Evolutionary conservation across 2,329 filamentous ascomycete species (phyloP), one percentile per base, ranked within the genome.

Genomic region (Arthrinium phaeospermum): DNA sequence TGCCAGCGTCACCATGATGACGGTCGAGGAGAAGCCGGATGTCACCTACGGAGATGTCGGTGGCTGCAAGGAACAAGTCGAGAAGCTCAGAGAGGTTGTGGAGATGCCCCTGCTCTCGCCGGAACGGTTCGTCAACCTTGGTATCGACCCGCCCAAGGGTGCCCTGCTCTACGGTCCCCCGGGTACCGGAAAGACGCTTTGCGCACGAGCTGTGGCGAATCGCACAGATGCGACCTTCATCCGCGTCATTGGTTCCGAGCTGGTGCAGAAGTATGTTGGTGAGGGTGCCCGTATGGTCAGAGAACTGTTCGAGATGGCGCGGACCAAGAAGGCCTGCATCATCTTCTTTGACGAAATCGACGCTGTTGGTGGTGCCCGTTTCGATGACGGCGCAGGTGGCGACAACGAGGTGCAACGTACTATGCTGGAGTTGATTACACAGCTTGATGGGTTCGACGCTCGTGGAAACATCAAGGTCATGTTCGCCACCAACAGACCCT

Each of bases 341-440:
- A 99, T 99, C 85, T 99, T 99, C 91, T 97, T 98, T 80, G 96
- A 99, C 82, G 96, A 99, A 86, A 96, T 98, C 75, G 96, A 98
- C 83, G 96, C 96, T 68, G 94, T 98, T 71, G 96, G 96, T 81
- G 96, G 96, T 78, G 96, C 96, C 51, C 94, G 96, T 83, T 98
- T 98, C 81, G 96, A 98, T 79, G 96, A 98, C 78, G 96, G 96
- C 76, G 96, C 96, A 75, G 96, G 96, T 78, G 96, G 96, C 80
- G 96, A 98, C 84, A 98, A 98, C 81, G 96, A 98, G 83, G 96
- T 98, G 8, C 96, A 98, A 84, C 90, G 96, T 86, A 98, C 96
- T 76, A 98, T 98, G 96, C 85, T 98, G 88, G 96, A 98, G 82
- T 89, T 98, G 70, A 98, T 98, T 80, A 98, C 96, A 46, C 96